Evolutionary conservation across 1,139 yeast genomes (phyloP).

Genomic region (Candida pseudoviswanathii): DNA sequence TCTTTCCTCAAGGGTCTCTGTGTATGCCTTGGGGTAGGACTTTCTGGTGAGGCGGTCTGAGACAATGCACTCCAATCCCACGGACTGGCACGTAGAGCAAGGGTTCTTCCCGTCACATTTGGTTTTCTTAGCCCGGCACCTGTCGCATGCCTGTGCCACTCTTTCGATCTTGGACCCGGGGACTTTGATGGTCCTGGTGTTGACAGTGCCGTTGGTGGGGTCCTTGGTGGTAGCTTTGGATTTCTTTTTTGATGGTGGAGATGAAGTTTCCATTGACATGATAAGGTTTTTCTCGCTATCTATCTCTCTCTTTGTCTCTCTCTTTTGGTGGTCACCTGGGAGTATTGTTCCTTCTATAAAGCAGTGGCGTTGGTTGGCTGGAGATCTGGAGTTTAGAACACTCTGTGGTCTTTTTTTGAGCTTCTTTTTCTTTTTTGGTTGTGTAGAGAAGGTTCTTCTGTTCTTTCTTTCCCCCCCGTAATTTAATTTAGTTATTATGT

Average conservation of each 20-base stretch:
- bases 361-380: background rate
- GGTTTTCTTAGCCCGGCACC: constrained; percentile 81
- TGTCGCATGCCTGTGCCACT: constrained; percentile 84
- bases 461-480: background rate
- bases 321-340: background rate
- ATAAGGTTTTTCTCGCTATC: background rate
- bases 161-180: constrained; percentile 61
- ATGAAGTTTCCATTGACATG: background rate
- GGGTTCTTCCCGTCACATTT: constrained; percentile 71
- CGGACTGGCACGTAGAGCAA: constrained; percentile 45
- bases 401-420: background rate
- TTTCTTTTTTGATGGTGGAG: constrained; percentile 15
- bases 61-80: constrained; percentile 48
- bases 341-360: too few species aligned
- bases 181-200: constrained; percentile 60
- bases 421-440: background rate
- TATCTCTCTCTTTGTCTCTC: background rate
- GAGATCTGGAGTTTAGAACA: background rate
- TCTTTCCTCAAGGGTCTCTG: constrained; percentile 49
- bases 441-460: background rate
- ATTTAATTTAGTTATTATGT: background rate
- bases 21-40: constrained; percentile 53
- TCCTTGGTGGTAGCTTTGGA: constrained; percentile 18
- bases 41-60: constrained; percentile 47
- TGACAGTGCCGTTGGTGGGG: constrained; percentile 13